These are phyloP conservation scores for Babesia bigemina DNA, from an alignment of 169 alveolate genomes.

Conservation along the genomic window DNA sequence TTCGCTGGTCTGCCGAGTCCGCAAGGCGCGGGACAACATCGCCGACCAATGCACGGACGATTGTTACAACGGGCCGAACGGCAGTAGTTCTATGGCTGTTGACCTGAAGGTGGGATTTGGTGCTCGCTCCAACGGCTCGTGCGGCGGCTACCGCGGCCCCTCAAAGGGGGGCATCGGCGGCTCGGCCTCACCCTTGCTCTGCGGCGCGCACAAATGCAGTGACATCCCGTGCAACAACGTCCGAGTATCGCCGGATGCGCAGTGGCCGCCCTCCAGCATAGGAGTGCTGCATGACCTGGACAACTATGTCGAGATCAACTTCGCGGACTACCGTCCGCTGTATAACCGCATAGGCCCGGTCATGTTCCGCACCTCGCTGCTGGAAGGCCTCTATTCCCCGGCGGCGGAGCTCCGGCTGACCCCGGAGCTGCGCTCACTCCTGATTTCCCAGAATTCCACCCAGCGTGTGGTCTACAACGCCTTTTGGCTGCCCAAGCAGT, in stretches of 20 bases:
- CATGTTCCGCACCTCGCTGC: constrained; percentile 74
- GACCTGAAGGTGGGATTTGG: neutral
- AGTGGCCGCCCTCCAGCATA: constrained; percentile 30
- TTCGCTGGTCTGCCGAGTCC: constrained; percentile 23
- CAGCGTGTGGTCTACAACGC: constrained; percentile 83
- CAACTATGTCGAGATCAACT: constrained; percentile 59
- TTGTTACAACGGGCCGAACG: neutral
- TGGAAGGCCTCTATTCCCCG: constrained; percentile 70
- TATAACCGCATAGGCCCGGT: constrained; percentile 84
- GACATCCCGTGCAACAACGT: neutral
- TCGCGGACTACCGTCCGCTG: constrained; percentile 64
- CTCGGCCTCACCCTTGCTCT: neutral
- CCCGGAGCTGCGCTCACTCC: constrained; percentile 68
- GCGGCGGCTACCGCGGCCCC: neutral
- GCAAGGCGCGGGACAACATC: constrained; percentile 17
- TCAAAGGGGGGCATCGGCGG: neutral
- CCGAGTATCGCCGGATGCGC: neutral
- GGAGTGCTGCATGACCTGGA: constrained; percentile 35
- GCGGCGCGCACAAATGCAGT: neutral
- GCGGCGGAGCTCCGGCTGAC: constrained; percentile 80
- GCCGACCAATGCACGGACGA: neutral
- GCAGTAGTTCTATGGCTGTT: neutral
- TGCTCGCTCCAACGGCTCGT: neutral
- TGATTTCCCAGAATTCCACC: constrained; percentile 83
- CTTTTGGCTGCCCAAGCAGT: constrained; percentile 75